Conservation (phyloP, 768 basidiomycete species). For the Rhodotorula toruloides region DNA sequence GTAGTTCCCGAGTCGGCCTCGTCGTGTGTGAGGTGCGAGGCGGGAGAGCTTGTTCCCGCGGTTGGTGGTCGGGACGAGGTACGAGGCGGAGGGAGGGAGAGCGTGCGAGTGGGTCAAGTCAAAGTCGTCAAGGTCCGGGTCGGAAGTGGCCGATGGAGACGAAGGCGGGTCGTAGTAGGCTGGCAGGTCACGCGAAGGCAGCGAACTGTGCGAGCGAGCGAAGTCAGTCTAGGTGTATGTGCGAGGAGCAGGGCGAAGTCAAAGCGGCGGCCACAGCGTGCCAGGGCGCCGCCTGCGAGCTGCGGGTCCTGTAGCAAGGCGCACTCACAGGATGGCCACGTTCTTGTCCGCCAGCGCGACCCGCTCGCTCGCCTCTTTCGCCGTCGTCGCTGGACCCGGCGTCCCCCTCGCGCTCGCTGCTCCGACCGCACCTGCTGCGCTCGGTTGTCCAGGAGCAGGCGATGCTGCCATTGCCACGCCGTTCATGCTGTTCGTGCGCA, state of each 20-base stretch:
- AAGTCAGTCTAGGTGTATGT: neutral
- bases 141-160: neutral
- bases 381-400: neutral
- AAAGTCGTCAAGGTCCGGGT: conserved; percentile 16
- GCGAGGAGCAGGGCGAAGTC: neutral
- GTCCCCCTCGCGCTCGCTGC: too few species aligned
- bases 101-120: neutral
- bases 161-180: conserved; percentile 35
- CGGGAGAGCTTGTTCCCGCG: conserved; percentile 41
- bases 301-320: neutral
- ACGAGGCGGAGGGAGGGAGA: neutral
- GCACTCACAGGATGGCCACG: conserved; percentile 6
- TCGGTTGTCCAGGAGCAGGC: too few species aligned
- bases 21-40: conserved; percentile 21
- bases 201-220: conserved; percentile 5
- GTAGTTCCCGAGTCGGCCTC: conserved; percentile 37
- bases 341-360: neutral
- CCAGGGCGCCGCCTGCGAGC: neutral
- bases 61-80: conserved; percentile 27
- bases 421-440: too few species aligned
- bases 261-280: neutral
- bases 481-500: too few species aligned
- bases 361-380: neutral
- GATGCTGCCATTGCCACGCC: too few species aligned
- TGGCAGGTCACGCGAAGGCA: conserved; percentile 35